These are phyloP conservation scores for Teratosphaeria nubilosa DNA, from an alignment of 2,329 filamentous ascomycete genomes.

Conservation along the genomic window DNA sequence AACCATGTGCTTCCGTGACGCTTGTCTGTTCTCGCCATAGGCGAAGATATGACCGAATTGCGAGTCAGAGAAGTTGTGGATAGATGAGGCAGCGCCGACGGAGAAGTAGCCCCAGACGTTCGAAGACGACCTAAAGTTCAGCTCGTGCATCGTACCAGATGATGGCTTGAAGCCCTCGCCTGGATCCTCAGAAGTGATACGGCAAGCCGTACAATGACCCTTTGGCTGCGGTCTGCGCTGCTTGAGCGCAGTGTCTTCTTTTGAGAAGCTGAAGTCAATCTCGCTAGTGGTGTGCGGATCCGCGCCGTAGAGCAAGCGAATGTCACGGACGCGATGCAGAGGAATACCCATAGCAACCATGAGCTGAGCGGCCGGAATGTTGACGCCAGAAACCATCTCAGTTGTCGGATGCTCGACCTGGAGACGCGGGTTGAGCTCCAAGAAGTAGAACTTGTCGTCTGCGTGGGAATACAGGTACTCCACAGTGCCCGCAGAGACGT, in stretches of 20 bases:
- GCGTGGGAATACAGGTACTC: constrained; percentile 98
- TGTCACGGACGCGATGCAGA: constrained; percentile 89
- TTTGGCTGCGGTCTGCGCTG: constrained; percentile 88
- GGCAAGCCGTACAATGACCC: constrained; percentile 94
- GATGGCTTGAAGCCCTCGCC: constrained; percentile 99
- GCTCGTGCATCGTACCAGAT: constrained; percentile 95
- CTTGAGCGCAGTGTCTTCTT: constrained; percentile 67
- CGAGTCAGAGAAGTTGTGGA: constrained; percentile 98
- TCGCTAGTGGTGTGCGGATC: constrained; percentile 77
- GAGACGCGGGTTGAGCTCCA: constrained; percentile 96
- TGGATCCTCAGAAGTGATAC: constrained; percentile 97
- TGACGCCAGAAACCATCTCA: constrained; percentile 98
- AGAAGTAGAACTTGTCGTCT: constrained; percentile 98
- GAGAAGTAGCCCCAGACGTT: constrained; percentile 99
- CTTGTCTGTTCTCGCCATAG: constrained; percentile 92
- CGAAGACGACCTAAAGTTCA: constrained; percentile 97
- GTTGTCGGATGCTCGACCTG: constrained; percentile 99
- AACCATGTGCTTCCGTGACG: constrained; percentile 98
- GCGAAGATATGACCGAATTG: constrained; percentile 99
- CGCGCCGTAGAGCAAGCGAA: constrained; percentile 88
- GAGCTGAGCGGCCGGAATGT: constrained; percentile 90
- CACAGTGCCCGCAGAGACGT: constrained; percentile 96
- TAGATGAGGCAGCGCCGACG: constrained; percentile 88
- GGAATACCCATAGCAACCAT: constrained; percentile 99
- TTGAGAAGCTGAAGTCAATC: constrained; percentile 95